Base-by-base conservation (phyloP, 352 stramenopile species). In the Saprolegnia diclina region DNA sequence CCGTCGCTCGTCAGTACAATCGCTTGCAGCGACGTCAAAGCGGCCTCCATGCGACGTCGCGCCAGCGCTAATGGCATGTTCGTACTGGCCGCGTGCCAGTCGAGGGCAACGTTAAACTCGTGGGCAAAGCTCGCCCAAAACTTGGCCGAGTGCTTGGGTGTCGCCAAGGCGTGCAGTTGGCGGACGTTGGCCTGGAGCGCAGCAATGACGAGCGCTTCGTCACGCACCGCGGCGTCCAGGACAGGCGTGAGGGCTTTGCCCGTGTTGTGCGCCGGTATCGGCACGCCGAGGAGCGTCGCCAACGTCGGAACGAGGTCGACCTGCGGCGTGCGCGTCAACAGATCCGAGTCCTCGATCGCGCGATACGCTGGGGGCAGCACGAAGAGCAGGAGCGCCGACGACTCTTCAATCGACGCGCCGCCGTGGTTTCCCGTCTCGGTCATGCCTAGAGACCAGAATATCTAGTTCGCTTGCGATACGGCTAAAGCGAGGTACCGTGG, bases 381-480 rank as follows among this genome's bases (percentile, higher is more conserved):
- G 67, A 96, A 95, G 67, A 92, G 75, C 56, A 95, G 70, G 10
- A 96, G 67, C 1, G 88, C 87, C 1, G 85, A 94, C 0, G 87
- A 87, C 54, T 96, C 88, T 63, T 94, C 87, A 0, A 93, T 63
- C 0, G 87, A 94, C 4, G 88, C 85, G 18, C 88, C 88, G 6
- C 88, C 88, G 57, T 96, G 88, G 45, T 95, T 96, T 5, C 88
- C 88, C 24, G 88, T 79, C 66, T 96, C 87, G 7, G 88, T 94
- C 88, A 96, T 96, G 22, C 87, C 59, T 66, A 66, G 16, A 52
- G 18, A 52, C 18, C 21, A 21, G 18, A 19, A 19, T 19, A 21
- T 19, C 21, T 52, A 52, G n/a, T n/a, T n/a, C n/a, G n/a, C n/a
- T n/a, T n/a, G n/a, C n/a, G n/a, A n/a, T n/a, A n/a, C n/a, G n/a